Conservation (phyloP, 2,329 filamentous ascomycete genomes). For the Bisporella sp. region DNA sequence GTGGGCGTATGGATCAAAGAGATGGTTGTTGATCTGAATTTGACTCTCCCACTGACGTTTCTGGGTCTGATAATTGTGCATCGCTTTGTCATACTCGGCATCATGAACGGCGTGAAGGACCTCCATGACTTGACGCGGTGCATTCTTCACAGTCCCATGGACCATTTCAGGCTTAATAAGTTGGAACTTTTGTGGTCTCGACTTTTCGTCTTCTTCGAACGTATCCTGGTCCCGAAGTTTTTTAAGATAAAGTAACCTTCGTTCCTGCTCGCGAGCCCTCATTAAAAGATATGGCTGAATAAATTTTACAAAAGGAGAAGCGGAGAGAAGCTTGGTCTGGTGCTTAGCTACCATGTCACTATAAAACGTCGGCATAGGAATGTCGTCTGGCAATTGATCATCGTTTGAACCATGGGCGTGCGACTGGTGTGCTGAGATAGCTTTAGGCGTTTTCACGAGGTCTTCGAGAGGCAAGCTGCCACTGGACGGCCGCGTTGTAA, state of each 20-base stretch:
- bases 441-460: conserved; percentile 12
- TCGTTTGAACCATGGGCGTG: conserved; percentile 35
- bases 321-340: conserved; percentile 86
- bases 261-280: conserved; percentile 85
- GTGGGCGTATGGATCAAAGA: conserved; percentile 93
- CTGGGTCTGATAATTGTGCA: conserved; percentile 90
- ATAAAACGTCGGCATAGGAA: conserved; percentile 86
- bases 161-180: conserved; percentile 96
- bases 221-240: conserved; percentile 72
- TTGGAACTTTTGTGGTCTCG: conserved; percentile 68
- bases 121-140: conserved; percentile 82
- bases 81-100: conserved; percentile 90
- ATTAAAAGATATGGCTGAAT: conserved; percentile 89
- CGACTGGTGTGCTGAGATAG: conserved; percentile 29
- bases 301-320: conserved; percentile 94
- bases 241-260: conserved; percentile 74
- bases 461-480: conserved; percentile 1
- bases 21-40: conserved; percentile 75
- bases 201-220: conserved; percentile 54
- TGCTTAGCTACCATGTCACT: conserved; percentile 92
- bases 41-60: conserved; percentile 96
- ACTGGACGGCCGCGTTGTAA: conserved; percentile 3
- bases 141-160: conserved; percentile 70
- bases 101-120: conserved; percentile 92
- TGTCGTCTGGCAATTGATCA: conserved; percentile 63